Evolutionary conservation across 2,329 filamentous ascomycete species (phyloP).

Genomic region (Piedraia hortae): DNA sequence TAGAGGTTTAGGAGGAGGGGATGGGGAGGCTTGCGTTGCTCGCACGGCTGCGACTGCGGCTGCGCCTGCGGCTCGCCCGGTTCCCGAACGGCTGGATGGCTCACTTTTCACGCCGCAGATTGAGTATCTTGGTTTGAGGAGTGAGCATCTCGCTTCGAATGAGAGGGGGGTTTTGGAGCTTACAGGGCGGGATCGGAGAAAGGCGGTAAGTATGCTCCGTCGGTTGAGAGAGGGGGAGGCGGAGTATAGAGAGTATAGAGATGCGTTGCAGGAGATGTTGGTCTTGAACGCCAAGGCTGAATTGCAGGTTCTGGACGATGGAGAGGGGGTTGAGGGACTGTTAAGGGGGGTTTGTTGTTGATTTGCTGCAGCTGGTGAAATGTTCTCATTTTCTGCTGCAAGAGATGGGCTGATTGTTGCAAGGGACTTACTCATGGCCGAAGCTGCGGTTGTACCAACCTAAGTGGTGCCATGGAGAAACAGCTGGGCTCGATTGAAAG

Average conservation of each 20-base stretch:
- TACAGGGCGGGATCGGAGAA: slow-evolving; percentile 28
- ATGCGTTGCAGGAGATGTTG: slow-evolving; percentile 44
- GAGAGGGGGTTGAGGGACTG: too few species aligned
- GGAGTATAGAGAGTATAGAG: slow-evolving; percentile 15
- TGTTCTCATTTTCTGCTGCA: too few species aligned
- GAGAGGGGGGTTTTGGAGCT: slow-evolving; percentile 22
- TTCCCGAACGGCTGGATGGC: too few species aligned
- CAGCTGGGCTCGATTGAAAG: too few species aligned
- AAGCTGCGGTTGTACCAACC: too few species aligned
- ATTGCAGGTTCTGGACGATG: slow-evolving; percentile 29
- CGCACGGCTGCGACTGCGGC: slow-evolving; percentile 33
- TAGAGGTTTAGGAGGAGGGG: too few species aligned
- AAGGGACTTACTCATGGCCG: too few species aligned
- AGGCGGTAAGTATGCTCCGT: slow-evolving; percentile 26
- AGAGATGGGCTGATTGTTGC: too few species aligned
- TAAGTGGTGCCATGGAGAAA: too few species aligned
- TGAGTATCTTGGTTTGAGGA: slow-evolving; percentile 35
- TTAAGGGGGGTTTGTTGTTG: too few species aligned
- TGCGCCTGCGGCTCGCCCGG: too few species aligned
- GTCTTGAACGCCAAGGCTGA: slow-evolving; percentile 50
- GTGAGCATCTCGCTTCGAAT: slow-evolving; percentile 11
- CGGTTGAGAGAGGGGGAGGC: slow-evolving; percentile 1
- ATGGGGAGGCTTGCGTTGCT: slow-evolving; percentile 33
- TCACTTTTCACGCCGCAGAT: slow-evolving; percentile 24
- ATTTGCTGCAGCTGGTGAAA: too few species aligned